Base-by-base conservation (phyloP, 768 basidiomycete species). In the Serendipita sp. region DNA sequence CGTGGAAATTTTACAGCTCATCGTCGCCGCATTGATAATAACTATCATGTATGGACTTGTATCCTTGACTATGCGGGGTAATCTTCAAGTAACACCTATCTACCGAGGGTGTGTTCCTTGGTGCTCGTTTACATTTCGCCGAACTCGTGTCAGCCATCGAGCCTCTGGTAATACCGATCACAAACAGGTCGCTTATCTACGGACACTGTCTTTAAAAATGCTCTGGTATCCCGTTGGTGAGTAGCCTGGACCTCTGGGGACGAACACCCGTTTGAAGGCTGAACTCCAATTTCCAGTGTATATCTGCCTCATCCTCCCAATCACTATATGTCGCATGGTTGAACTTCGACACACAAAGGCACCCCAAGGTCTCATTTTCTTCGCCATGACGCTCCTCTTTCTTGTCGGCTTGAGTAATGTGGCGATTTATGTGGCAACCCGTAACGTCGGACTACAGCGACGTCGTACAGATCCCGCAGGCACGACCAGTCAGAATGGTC, bases 171-270 rank as follows among this genome's bases (percentile, higher is more conserved):
- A 60, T 35, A 60, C 56, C 4, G 35, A 60, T 60, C 56, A 60
- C 24, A 60, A 60, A 30, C 56, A 60, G 30, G 56, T 60, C 32
- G 56, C 56, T 10, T 60, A 60, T 37, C 56, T 60, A n/a, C 56
- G 56, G 10, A 30, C 56, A 4, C n/a, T 60, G 56, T 60, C 56
- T 10, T 30, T 60, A 24, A 60, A 60, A 35, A 60, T 60, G 56
- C 56, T 60, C 56, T 60, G 56, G 56, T 60, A 60, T 37, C 56
- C 56, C 18, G 24, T 24, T 60, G 56, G 56, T 60, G 28, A 28
- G 56, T 60, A n/a, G 10, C 18, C 11, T 32, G 35, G 16, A 34
- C 37, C 24, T 24, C 24, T 60, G 30, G 48, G 18, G n/a, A 10
- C 32, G n/a, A 24, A 1, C 10, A 32, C 56, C 30, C n/a, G 18